These are phyloP conservation scores for Aspergillus udagawae DNA, from an alignment of 2,329 filamentous ascomycete genomes.

Conservation along the genomic window DNA sequence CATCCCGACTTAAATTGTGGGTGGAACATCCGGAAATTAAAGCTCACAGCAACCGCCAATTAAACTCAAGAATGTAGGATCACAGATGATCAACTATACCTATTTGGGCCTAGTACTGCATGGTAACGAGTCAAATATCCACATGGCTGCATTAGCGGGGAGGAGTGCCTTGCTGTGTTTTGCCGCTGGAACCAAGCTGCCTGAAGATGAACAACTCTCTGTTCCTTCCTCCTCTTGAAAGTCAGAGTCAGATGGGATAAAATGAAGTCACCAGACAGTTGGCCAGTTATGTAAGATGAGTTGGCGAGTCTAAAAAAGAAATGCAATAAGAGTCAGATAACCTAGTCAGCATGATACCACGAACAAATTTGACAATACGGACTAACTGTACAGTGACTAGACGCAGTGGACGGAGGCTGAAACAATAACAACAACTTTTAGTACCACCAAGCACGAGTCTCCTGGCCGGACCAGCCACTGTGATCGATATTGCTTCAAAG, in stretches of 20 bases:
- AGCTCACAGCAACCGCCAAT: not conserved
- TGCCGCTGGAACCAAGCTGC: not conserved
- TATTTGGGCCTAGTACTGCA: not conserved
- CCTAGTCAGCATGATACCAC: not conserved
- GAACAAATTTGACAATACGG: not conserved
- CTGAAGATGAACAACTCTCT: not conserved
- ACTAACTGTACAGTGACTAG: not conserved
- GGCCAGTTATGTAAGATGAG: not conserved
- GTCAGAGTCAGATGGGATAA: not conserved
- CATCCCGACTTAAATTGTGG: not conserved
- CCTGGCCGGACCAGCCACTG: not conserved
- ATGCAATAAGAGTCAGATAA: too few relatives aligned
- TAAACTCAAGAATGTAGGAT: not conserved
- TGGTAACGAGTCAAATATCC: not conserved
- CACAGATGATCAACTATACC: not conserved
- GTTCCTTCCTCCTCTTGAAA: not conserved
- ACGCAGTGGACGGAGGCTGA: not conserved
- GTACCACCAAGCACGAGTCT: not conserved
- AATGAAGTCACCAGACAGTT: not conserved
- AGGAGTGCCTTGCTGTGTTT: not conserved
- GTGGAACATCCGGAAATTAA: not conserved
- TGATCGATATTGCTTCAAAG: not conserved
- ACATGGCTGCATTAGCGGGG: not conserved
- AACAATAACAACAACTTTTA: not conserved
- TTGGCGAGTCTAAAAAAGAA: not conserved